These are phyloP conservation scores for Fusarium subglutinans DNA, from an alignment of 2,329 filamentous ascomycete genomes.

Conservation along the genomic window DNA sequence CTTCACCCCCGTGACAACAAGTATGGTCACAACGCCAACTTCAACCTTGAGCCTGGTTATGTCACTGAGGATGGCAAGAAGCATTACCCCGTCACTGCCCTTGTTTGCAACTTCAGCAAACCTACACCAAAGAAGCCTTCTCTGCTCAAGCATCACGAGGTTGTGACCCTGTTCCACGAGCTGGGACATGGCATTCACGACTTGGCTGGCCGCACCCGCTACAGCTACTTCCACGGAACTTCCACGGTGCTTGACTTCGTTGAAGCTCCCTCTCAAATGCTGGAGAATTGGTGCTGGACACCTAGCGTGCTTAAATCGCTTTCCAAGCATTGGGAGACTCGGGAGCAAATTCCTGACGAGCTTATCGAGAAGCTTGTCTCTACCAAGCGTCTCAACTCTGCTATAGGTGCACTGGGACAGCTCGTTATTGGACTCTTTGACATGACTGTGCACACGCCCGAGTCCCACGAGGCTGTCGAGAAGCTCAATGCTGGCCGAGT, in stretches of 20 bases:
- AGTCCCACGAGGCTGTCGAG: constrained; percentile 74
- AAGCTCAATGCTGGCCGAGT: constrained; percentile 69
- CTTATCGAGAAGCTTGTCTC: constrained; percentile 78
- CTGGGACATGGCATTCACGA: constrained; percentile 78
- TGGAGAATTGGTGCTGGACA: constrained; percentile 81
- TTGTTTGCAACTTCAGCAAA: constrained; percentile 89
- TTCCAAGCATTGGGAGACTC: constrained; percentile 77
- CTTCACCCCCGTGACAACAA: constrained; percentile 83
- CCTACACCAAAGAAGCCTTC: constrained; percentile 79
- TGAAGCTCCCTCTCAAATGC: constrained; percentile 77
- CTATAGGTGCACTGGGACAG: constrained; percentile 80
- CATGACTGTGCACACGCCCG: constrained; percentile 80
- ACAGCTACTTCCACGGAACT: constrained; percentile 74
- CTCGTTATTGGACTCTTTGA: constrained; percentile 85
- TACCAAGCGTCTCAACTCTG: constrained; percentile 84
- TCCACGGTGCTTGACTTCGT: constrained; percentile 74
- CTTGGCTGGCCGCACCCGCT: constrained; percentile 69
- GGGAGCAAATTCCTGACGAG: constrained; percentile 76
- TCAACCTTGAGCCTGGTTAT: constrained; percentile 80
- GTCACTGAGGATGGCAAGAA: constrained; percentile 72
- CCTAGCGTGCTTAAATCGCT: constrained; percentile 71
- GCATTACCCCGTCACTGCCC: constrained; percentile 78
- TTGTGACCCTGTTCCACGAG: constrained; percentile 85
- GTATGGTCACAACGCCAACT: constrained; percentile 87
- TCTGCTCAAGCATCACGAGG: constrained; percentile 83